Conservation (phyloP, 768 basidiomycete genomes). For the Boletellus ananiceps region DNA sequence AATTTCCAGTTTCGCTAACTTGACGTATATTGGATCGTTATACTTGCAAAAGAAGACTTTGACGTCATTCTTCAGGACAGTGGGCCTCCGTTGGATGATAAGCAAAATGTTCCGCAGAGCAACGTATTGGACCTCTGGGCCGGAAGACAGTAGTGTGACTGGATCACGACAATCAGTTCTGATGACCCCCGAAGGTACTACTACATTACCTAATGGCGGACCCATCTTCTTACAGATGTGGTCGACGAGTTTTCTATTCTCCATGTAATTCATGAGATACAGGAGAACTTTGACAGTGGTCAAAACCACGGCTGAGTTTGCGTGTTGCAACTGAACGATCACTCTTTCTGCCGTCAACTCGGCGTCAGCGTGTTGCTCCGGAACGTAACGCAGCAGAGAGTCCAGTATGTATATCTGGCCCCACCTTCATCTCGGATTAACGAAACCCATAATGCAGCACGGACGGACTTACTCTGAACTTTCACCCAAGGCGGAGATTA, state of each 20-base stretch:
- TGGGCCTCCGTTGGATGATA: constrained; percentile 91
- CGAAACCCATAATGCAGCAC: not conserved
- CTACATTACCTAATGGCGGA: constrained; percentile 75
- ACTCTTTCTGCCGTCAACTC: constrained; percentile 95
- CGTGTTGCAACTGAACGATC: constrained; percentile 89
- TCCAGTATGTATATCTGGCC: constrained; percentile 98
- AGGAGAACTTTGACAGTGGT: constrained; percentile 96
- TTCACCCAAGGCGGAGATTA: constrained; percentile 87
- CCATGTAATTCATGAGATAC: constrained; percentile 99
- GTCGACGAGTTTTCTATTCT: constrained; percentile 78
- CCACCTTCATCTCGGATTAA: constrained; percentile 60
- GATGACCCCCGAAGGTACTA: not conserved
- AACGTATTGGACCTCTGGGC: constrained; percentile 98
- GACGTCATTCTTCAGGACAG: constrained; percentile 93
- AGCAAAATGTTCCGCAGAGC: constrained; percentile 94
- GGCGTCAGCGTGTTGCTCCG: constrained; percentile 81
- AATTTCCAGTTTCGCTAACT: constrained; percentile 96
- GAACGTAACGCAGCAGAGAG: constrained; percentile 90
- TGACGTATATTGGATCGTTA: constrained; percentile 98
- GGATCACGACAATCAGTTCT: constrained; percentile 2
- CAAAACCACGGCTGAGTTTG: constrained; percentile 98
- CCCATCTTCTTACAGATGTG: constrained; percentile 97
- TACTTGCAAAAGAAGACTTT: constrained; percentile 99
- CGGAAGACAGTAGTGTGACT: constrained; percentile 95
- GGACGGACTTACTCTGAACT: constrained; percentile 84